These are phyloP conservation scores for Spathaspora passalidarum DNA, from an alignment of 805 yeast genomes.

Conservation along the genomic window DNA sequence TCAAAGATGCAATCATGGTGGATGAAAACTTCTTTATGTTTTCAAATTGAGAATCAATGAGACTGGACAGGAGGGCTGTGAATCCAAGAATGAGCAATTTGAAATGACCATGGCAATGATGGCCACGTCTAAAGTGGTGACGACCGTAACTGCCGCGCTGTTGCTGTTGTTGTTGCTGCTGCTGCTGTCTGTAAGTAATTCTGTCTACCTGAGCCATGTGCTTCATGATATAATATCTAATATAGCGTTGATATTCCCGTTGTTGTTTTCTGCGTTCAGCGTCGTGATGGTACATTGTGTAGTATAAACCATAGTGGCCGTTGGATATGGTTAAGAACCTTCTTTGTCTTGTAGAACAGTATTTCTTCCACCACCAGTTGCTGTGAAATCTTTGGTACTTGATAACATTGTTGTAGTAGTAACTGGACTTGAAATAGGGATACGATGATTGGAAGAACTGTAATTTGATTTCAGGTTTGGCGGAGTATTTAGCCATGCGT, in stretches of 20 bases:
- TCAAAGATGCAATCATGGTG: slow-evolving; percentile 3
- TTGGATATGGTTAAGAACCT: slow-evolving; percentile 23
- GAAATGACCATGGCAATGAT: neutral
- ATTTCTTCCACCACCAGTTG: slow-evolving; percentile 3
- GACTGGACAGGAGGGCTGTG: slow-evolving; percentile 3
- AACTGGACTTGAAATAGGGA: slow-evolving; percentile 10
- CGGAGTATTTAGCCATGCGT: slow-evolving; percentile 8
- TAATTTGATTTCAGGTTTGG: slow-evolving; percentile 9
- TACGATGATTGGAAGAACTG: slow-evolving; percentile 16
- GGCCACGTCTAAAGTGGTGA: neutral
- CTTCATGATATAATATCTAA: slow-evolving; percentile 4
- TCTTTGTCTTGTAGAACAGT: neutral
- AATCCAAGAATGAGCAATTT: slow-evolving; percentile 4
- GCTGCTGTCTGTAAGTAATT: neutral
- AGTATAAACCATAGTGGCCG: slow-evolving; percentile 46
- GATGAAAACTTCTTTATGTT: slow-evolving; percentile 4
- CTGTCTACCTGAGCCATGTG: slow-evolving; percentile 7
- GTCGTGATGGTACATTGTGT: slow-evolving; percentile 37
- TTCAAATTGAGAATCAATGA: slow-evolving; percentile 3
- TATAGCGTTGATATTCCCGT: slow-evolving; percentile 8
- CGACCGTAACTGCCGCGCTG: neutral
- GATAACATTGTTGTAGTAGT: neutral
- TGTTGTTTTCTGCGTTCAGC: slow-evolving; percentile 11
- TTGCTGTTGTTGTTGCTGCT: slow-evolving; percentile 1
- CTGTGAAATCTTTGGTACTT: neutral